Base-by-base conservation (phyloP, 1,139 yeast genomes). In the Hyphopichia fennica region DNA sequence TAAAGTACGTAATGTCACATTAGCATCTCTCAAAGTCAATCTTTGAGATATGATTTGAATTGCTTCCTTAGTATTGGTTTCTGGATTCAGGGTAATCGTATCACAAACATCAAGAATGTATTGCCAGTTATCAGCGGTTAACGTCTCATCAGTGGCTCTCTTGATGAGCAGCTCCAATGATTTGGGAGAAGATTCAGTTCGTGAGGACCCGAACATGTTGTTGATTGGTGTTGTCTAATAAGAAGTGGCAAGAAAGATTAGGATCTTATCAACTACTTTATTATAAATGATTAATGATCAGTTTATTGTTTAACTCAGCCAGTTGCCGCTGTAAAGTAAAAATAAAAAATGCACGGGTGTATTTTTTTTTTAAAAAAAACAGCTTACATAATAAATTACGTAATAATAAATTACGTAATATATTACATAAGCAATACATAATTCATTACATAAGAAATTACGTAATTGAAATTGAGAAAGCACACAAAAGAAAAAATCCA, bases 71-170 rank as follows among this genome's bases (percentile, higher is more conserved):
- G 86, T 76, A 38, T 71, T 66, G 13, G 58, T 73, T 54, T 86
- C 93, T 0, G 96, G 95, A 53, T 85, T 84, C 4, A 75, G 72
- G 44, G 82, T 81, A 29, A 93, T 88, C 37, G 74, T 66, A 57
- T 93, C 97, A 54, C 96, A 90, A 1, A 86, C 95, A 47, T 84
- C 93, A 25, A 93, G 67, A 37, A 88, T 83, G 49, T 73, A 78
- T 52, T 83, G 87, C 95, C 96, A 91, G 65, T 93, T 88, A 57
- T 91, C 98, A 8, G 81, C 66, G 2, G 91, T 81, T 35, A 89
- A 70, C n/a, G 86, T 81, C 25, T 85, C 83, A 53, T 87, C 93
- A 0, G 98, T 91, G n/a, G 97, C 96, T 56, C 78, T 78, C 42
- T 63, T 72, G 41, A 75, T 60, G 2, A 58, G 52, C 30, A 34